Evolutionary conservation across 2,329 filamentous ascomycete genomes (phyloP), one percentile per base, ranked within the genome.

Genomic region (Fonsecaea monophora): DNA sequence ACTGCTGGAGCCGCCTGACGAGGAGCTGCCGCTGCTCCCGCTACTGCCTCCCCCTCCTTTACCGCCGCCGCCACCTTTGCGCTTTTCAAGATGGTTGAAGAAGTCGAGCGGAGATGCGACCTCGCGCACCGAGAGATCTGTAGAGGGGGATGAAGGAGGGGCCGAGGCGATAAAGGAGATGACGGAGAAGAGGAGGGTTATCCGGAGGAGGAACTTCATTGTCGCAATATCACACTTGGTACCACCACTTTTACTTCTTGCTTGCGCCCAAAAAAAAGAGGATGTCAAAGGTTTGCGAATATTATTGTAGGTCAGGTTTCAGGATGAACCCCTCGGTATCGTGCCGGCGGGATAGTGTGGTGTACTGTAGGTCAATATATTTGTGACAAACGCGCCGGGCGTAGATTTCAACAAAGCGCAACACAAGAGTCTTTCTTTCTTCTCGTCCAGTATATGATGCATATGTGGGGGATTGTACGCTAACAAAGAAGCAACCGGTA

Each of bases 61-160:
- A 13, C 70, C 70, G 12, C 71, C 71, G 10, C 71, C 71, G 30
- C 71, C 71, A 42, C 72, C 72, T 67, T 71, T 71, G 54, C 72
- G 71, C 66, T 73, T 74, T 42, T 72, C 71, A 25, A 74, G 63
- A 3, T 64, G 37, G 40, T 62, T 60, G 60, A 63, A 71, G 25
- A 57, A 54, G 21, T 65, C 67, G n/a, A 69, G 61, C 6, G 67
- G 53, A 12, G 66, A 68, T 10, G 53, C 21, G 32, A 25, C 25
- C 25, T 66, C 65, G 59, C 68, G 68, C 7, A 65, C 48, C 0
- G 65, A 60, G 34, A 70, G 35, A n/a, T 70, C 68, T 35, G 55
- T 64, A 38, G 58, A 50, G 15, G 59, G 56, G 12, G 68, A 59
- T 12, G 50, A 35, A 8, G 66, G 68, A 7, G 68, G 68, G 21